These are phyloP conservation scores for Taphrina wiesneri DNA, from an alignment of 1,139 yeast species.

Conservation along the genomic window DNA sequence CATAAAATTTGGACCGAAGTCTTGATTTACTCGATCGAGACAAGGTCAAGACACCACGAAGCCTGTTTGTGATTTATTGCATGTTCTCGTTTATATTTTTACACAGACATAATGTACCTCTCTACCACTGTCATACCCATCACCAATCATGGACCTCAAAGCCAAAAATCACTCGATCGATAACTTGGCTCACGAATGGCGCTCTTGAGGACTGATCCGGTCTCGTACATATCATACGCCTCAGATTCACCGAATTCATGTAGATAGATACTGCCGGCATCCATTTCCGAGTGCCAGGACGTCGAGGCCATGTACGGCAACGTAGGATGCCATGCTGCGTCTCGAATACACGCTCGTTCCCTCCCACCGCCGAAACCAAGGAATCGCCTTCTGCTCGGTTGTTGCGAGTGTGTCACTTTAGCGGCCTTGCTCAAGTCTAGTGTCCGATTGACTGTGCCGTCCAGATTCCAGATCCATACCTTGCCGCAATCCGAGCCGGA, in stretches of 20 bases:
- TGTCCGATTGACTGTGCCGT: constrained; percentile 42
- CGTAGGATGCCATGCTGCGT: constrained; percentile 42
- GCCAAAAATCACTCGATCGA: constrained; percentile 10
- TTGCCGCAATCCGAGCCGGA: constrained; percentile 45
- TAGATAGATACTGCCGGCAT: constrained; percentile 38
- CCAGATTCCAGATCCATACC: constrained; percentile 45
- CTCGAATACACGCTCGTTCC: constrained; percentile 39
- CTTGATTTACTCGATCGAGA: too few relatives aligned
- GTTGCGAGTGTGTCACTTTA: constrained; percentile 6
- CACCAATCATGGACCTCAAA: background rate
- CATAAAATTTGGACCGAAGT: too few relatives aligned
- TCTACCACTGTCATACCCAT: background rate
- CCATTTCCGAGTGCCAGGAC: constrained; percentile 38
- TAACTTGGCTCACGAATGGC: constrained; percentile 10
- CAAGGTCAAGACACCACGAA: too few relatives aligned
- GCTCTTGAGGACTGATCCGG: constrained; percentile 15
- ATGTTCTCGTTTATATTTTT: too few relatives aligned
- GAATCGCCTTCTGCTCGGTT: constrained; percentile 11
- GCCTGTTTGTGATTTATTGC: too few relatives aligned
- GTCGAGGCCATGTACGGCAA: constrained; percentile 40
- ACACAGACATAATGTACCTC: background rate
- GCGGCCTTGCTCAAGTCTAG: constrained; percentile 32
- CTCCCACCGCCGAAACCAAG: constrained; percentile 27
- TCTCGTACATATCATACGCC: constrained; percentile 5
- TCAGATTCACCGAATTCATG: constrained; percentile 36